These are phyloP conservation scores for Castanea sativa DNA, from an alignment of 306 rosid species.

Conservation along the genomic window DNA sequence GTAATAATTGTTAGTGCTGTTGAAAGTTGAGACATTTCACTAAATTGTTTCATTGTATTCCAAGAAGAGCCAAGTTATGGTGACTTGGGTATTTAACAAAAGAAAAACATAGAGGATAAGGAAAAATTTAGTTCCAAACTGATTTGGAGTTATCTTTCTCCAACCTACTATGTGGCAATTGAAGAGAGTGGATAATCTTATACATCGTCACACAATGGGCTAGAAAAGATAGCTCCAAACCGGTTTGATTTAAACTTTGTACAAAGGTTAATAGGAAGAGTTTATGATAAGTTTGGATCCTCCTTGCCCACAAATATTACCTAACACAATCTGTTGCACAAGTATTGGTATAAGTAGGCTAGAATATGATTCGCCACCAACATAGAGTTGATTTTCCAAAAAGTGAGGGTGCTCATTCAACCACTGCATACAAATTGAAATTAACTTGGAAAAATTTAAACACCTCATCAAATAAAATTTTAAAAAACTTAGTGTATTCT, in stretches of 20 bases:
- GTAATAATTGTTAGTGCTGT: too few relatives aligned
- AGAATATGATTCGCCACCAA: constrained; percentile 23
- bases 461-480: background rate
- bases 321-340: constrained; percentile 7
- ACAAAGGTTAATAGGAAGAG: background rate
- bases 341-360: constrained; percentile 17
- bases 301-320: background rate
- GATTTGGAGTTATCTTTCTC: too few relatives aligned
- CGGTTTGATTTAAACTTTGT: too few relatives aligned
- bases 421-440: constrained; percentile 12
- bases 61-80: too few relatives aligned
- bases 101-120: too few relatives aligned
- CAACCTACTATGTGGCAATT: too few relatives aligned
- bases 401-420: constrained; percentile 5
- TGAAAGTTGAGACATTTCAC: too few relatives aligned
- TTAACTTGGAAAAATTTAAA: too few relatives aligned
- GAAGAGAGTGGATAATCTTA: background rate
- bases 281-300: background rate
- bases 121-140: too few relatives aligned
- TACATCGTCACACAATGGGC: background rate
- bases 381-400: background rate
- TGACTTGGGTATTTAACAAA: too few relatives aligned
- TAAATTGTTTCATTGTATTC: too few relatives aligned
- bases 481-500: background rate
- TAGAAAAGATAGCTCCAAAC: background rate